Base-by-base conservation (phyloP, 345 rosid genomes). In the Kernera saxatilis region DNA sequence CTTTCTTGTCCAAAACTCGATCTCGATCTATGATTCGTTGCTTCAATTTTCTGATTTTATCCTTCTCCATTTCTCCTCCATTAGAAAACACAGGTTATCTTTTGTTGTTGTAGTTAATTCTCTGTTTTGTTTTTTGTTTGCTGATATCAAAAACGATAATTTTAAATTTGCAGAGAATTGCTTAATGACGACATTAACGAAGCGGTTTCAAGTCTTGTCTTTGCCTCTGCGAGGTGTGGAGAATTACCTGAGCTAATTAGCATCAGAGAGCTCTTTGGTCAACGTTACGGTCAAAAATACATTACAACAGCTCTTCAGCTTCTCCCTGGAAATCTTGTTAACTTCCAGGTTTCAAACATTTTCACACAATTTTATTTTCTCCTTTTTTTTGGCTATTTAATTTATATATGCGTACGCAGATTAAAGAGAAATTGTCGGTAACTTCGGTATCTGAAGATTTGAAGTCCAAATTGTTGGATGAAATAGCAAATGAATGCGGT, bases 171-270 rank as follows among this genome's bases (percentile, higher is more conserved):
- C 80, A 91, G 96, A 83, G 90, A 82, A 50, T 78, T 84, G 72
- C 86, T 87, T 13, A 83, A 88, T 65, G 73, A 67, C 0, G 89
- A 89, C 26, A 77, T 89, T 67, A 88, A 84, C 3, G 96, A 91
- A 83, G 96, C 96, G n/a, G 83, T 89, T 82, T 91, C 97, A 7
- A 94, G 83, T 70, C 88, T 89, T 18, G 80, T 91, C 70, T 94
- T 73, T 78, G 92, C 96, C 40, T 94, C 97, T 25, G 80, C 93
- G 5, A 84, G 96, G 62, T 88, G 95, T 43, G 93, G 93, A 8
- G 96, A 89, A 40, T 71, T 94, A 50, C 96, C 86, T 6, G 95
- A 94, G 81, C 89, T 94, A 53, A 48, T 79, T 1, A 39, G 15
- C 11, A 76, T 89, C 17, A 72, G 96, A 65, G 84, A 89, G 77